A percentile compares a stretch with the other conserved stretches of the same genome.
These are phyloP conservation scores for Fusarium liriodendri DNA, from an alignment of 2,329 filamentous ascomycete genomes.

Conservation along the genomic window DNA sequence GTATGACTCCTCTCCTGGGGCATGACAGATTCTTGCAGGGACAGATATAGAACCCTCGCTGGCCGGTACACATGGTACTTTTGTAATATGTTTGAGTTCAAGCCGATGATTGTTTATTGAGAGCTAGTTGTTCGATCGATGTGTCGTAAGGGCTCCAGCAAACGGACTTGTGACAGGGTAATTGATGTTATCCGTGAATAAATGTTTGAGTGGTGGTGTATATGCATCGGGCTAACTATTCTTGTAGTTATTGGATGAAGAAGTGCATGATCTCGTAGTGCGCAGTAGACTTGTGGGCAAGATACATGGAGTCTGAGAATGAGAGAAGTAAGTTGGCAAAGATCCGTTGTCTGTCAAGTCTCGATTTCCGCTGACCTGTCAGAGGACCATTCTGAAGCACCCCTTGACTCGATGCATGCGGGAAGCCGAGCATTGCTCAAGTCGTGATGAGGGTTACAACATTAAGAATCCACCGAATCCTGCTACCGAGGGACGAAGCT, in stretches of 20 bases:
- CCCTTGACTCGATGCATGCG: slow-evolving; percentile 19
- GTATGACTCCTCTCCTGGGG: slow-evolving; percentile 27
- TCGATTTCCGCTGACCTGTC: background rate
- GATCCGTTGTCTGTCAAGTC: background rate
- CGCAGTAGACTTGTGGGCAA: background rate
- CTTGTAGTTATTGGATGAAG: background rate
- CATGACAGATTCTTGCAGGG: slow-evolving; percentile 39
- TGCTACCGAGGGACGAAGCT: background rate
- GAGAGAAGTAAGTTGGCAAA: background rate
- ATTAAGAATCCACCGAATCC: slow-evolving; percentile 3
- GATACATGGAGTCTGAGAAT: background rate
- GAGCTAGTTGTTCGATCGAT: background rate
- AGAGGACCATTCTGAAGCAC: background rate
- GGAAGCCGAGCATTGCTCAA: slow-evolving; percentile 22
- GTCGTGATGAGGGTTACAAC: slow-evolving; percentile 6
- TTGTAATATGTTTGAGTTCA: background rate
- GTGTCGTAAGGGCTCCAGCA: background rate
- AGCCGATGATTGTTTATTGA: background rate
- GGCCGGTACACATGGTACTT: slow-evolving; percentile 42
- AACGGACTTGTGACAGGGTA: background rate
- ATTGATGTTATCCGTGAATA: background rate
- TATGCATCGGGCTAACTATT: background rate
- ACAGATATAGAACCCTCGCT: slow-evolving; percentile 39
- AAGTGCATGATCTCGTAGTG: background rate
- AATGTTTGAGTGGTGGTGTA: background rate